Evolutionary conservation across 768 basidiomycete genomes (phyloP).

Genomic region (Hirschioporus abietinus): DNA sequence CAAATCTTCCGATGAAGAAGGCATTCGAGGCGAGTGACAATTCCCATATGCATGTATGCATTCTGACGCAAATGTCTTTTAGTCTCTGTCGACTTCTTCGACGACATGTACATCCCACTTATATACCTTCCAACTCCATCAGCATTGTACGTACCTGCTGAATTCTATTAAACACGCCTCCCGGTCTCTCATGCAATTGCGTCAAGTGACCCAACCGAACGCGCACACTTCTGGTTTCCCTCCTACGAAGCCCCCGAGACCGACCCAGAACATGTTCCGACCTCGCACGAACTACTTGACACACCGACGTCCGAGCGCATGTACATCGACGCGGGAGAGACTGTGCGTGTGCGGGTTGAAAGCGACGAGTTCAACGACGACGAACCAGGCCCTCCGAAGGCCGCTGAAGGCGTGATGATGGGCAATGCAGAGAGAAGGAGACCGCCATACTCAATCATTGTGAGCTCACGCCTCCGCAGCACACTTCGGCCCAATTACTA

Average conservation of each 20-base stretch:
- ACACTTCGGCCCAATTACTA: constrained; percentile 7
- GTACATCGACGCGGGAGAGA: constrained; percentile 76
- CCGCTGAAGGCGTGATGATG: constrained; percentile 59
- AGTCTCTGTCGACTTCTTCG: constrained; percentile 92
- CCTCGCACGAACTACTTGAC: constrained; percentile 60
- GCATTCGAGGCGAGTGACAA: constrained; percentile 65
- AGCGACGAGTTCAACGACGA: constrained; percentile 81
- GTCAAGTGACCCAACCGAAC: constrained; percentile 72
- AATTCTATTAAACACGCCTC: neutral
- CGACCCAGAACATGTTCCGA: constrained; percentile 24
- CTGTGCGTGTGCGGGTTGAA: constrained; percentile 74
- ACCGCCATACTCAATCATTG: constrained; percentile 68
- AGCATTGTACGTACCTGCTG: constrained; percentile 53
- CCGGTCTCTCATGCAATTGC: neutral
- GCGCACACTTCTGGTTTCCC: constrained; percentile 80
- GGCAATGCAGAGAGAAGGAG: constrained; percentile 37
- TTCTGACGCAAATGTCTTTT: constrained; percentile 3
- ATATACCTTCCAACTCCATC: constrained; percentile 76
- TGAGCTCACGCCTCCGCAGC: constrained; percentile 31
- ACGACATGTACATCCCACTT: constrained; percentile 83
- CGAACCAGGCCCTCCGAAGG: constrained; percentile 79
- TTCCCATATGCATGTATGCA: neutral
- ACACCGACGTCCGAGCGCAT: constrained; percentile 60
- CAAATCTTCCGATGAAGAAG: constrained; percentile 78
- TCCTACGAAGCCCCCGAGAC: constrained; percentile 37